Evolutionary conservation across 768 basidiomycete species (phyloP).

Genomic region (Leccinum olivaceopallidum): DNA sequence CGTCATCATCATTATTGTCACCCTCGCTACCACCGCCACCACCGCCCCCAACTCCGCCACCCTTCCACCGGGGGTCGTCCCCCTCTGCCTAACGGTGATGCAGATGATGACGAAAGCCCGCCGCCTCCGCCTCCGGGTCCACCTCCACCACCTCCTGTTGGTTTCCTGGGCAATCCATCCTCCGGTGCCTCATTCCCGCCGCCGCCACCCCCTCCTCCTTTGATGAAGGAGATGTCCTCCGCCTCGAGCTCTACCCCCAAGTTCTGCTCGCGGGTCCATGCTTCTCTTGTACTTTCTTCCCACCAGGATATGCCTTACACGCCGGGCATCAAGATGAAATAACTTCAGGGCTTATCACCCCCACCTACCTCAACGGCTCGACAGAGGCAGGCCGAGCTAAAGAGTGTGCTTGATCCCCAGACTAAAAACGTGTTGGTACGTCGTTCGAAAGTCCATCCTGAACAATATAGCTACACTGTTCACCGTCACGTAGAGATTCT

Average conservation of each 20-base stretch:
- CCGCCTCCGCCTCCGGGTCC: constrained; percentile 33
- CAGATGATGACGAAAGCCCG: constrained; percentile 21
- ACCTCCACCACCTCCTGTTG: constrained; percentile 34
- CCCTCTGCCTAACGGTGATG: constrained; percentile 19
- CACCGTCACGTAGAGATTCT: constrained; percentile 68
- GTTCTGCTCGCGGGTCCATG: constrained; percentile 58
- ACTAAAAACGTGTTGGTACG: constrained; percentile 94
- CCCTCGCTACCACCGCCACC: constrained; percentile 26
- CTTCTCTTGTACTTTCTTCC: constrained; percentile 49
- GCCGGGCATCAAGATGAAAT: no score
- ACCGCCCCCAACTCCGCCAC: no score
- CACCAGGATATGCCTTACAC: constrained; percentile 20
- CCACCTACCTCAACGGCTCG: constrained; percentile 49
- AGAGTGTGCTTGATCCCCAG: constrained; percentile 87
- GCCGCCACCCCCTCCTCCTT: constrained; percentile 36
- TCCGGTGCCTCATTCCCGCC: constrained; percentile 16
- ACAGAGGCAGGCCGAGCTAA: constrained; percentile 85
- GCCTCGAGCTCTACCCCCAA: constrained; percentile 34
- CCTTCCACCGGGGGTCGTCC: constrained; percentile 5
- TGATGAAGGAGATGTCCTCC: constrained; percentile 20
- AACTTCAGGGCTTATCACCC: constrained; percentile 30
- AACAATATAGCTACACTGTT: not conserved
- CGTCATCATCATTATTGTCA: constrained; percentile 29
- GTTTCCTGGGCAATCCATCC: constrained; percentile 30
- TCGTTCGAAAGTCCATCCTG: constrained; percentile 12